Base-by-base conservation (phyloP, 108 stramenopile species). In the Nitzschia putrida region DNA sequence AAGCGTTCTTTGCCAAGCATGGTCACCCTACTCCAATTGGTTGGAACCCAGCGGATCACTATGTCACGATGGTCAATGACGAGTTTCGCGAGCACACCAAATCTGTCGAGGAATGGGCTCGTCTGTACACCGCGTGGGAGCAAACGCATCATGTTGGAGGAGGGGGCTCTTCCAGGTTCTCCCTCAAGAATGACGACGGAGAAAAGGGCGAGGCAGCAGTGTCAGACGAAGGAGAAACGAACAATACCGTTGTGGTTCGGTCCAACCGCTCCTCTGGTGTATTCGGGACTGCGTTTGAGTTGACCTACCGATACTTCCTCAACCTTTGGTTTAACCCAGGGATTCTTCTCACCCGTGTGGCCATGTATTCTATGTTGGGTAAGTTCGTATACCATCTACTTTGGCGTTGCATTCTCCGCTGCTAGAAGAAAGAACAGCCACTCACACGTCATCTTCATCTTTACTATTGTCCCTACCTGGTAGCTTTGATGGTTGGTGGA, bases 281-380 rank as follows among this genome's bases (percentile, higher is more conserved):
- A 21, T 25, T 29, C 2, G 47, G 14, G 2, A 71, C 57, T 16
- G 65, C 29, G 3, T 34, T 63, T 7, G 77, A 73, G 61, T 41
- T 87, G 58, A 61, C 77, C 2, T 64, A 71, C 22, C 69, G 86
- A 22, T 84, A 84, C 66, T 68, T 87, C 25, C 51, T 77, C 40
- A 80, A 87, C 45, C 54, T 84, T 53, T 72, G 72, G 29, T 69
- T 72, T 64, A 87, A 87, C 60, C 86, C 86, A 9, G 86, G 86
- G 44, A 87, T 84, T 42, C 57, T 87, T 11, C 54, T 64, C 47
- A 83, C 83, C 10, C 83, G 86, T 37, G 44, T 87, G 22, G 74
- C 56, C 45, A 87, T 87, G 86, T 87, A 87, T 53, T 60, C 57
- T 4, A 76, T 77, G 68, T 67, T 87, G 9, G 67, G 67, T 68